phyloP scores from a whole-genome alignment of 2,329 filamentous ascomycete species.

The Diaporthe sp. region DNA sequence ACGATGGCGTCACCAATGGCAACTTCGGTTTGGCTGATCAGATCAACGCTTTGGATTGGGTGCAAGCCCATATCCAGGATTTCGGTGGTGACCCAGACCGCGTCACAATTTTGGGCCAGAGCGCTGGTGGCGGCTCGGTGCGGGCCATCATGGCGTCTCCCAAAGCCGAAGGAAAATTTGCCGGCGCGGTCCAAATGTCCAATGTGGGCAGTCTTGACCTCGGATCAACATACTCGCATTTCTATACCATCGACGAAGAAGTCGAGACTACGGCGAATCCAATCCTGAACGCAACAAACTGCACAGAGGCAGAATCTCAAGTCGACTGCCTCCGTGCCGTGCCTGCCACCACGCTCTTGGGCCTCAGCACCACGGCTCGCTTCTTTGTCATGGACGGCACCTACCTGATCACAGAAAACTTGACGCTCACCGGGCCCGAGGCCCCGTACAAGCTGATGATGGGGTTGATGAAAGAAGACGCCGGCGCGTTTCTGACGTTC shows the following conservation, averaged over 20 bases:
- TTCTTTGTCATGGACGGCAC: conserved; percentile 71
- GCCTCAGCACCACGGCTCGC: conserved; percentile 56
- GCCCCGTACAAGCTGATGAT: conserved; percentile 68
- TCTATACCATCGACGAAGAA: conserved; percentile 67
- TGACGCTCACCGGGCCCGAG: conserved; percentile 59
- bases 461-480: conserved; percentile 67
- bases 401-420: conserved; percentile 61
- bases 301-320: conserved; percentile 60
- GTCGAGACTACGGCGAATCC: conserved; percentile 61
- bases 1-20: conserved; percentile 58
- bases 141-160: conserved; percentile 63
- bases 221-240: conserved; percentile 69
- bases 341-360: conserved; percentile 56
- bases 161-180: conserved; percentile 60
- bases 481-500: conserved; percentile 64
- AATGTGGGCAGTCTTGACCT: conserved; percentile 62
- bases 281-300: conserved; percentile 65
- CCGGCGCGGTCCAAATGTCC: conserved; percentile 58
- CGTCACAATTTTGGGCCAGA: conserved; percentile 68
- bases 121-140: conserved; percentile 65
- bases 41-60: conserved; percentile 63
- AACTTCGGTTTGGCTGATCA: conserved; percentile 65
- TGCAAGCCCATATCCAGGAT: conserved; percentile 62
- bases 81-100: conserved; percentile 70
- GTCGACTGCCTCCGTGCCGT: conserved; percentile 66